These are phyloP conservation scores for Coix lacrymajobi DNA, from an alignment of 176 grass and related monocot species.

Conservation along the genomic window DNA sequence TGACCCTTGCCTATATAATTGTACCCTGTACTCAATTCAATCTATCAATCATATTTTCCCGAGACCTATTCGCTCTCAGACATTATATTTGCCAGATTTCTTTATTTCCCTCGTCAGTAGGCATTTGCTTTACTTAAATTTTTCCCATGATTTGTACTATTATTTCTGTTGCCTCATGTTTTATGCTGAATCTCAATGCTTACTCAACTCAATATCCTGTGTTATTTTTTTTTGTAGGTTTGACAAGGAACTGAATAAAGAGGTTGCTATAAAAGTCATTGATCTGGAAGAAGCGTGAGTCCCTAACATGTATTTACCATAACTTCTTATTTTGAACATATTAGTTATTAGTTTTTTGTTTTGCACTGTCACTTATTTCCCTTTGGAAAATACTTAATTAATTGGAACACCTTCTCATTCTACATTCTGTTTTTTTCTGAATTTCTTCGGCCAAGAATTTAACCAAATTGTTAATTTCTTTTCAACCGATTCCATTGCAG, in stretches of 20 bases:
- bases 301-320: slow-evolving; percentile 11
- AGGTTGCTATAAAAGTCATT: slow-evolving; percentile 98
- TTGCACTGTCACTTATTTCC: neutral
- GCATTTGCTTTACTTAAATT: neutral
- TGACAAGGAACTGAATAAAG: slow-evolving; percentile 86
- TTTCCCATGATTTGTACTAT: neutral
- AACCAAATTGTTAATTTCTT: slow-evolving; percentile 3
- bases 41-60: too few species aligned
- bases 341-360: neutral
- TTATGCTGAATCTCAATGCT: slow-evolving; percentile 4
- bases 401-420: neutral
- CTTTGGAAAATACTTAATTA: neutral
- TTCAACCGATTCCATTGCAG: slow-evolving; percentile 42
- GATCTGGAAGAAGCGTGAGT: slow-evolving; percentile 99
- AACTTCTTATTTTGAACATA: neutral
- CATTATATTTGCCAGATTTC: neutral
- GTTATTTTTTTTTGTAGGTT: slow-evolving; percentile 49
- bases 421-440: neutral
- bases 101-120: neutral
- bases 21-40: too few species aligned
- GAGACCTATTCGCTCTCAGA: too few species aligned
- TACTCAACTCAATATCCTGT: neutral
- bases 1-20: too few species aligned
- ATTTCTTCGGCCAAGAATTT: neutral
- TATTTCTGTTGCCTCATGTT: neutral